phyloP scores from a whole-genome alignment of 2,329 filamentous ascomycete genomes.

The Teratosphaeria gauchensis region DNA sequence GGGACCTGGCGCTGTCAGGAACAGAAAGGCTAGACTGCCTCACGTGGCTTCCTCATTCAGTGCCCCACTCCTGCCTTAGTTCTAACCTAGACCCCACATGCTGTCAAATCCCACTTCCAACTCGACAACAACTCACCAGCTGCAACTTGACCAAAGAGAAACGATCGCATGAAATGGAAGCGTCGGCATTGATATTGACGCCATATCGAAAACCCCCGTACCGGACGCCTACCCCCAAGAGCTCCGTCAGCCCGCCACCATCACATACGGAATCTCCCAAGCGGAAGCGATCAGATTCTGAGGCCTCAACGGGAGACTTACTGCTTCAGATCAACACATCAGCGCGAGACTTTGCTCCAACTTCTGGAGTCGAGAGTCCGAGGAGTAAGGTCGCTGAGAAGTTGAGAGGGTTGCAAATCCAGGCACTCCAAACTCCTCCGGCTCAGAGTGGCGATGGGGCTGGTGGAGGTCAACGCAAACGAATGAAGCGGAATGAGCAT shows the following conservation, averaged over 20 bases:
- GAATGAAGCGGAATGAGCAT: constrained; percentile 9
- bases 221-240: constrained; percentile 12
- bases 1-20: neutral
- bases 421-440: neutral
- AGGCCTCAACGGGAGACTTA: neutral
- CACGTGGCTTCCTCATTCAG: neutral
- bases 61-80: neutral
- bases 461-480: constrained; percentile 10
- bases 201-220: constrained; percentile 17
- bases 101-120: neutral
- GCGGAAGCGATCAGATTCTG: constrained; percentile 11
- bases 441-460: neutral
- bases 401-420: constrained; percentile 14
- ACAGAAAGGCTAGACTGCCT: neutral
- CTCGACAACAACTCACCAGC: neutral
- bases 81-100: neutral
- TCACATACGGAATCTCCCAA: constrained; percentile 9
- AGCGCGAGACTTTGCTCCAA: neutral
- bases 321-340: constrained; percentile 5
- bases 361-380: constrained; percentile 15
- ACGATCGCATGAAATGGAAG: neutral
- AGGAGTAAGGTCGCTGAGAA: constrained; percentile 20
- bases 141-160: neutral
- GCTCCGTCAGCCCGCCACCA: constrained; percentile 11
- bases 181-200: constrained; percentile 3